A percentile compares a stretch with the other conserved stretches of the same genome.
phyloP scores from a whole-genome alignment of 192 early-diverging fungal genomes.

The Dissophora globulifera region DNA sequence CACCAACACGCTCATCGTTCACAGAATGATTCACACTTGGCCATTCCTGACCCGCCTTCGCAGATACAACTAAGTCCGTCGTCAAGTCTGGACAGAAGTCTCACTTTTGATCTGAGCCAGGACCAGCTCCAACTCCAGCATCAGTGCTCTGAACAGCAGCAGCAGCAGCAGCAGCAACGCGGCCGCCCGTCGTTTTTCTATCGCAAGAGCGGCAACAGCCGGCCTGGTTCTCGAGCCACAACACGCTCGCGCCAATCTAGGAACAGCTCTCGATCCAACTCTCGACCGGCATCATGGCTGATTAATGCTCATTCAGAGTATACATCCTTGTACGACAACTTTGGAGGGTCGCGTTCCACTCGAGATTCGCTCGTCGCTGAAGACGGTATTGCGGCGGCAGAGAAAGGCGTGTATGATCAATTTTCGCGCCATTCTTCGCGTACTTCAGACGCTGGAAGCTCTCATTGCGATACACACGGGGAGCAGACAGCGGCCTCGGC shows the following conservation, averaged over 20 bases:
- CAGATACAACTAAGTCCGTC: slow-evolving; percentile 8
- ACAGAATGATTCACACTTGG: slow-evolving; percentile 11
- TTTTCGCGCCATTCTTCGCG: slow-evolving; percentile 9
- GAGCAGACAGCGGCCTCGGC: slow-evolving; percentile 1
- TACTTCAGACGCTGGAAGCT: neutral
- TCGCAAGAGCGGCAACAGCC: neutral
- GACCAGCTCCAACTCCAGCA: too few relatives aligned
- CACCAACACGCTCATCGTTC: neutral
- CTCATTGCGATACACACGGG: neutral
- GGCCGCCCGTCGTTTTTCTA: slow-evolving; percentile 5
- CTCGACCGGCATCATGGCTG: slow-evolving; percentile 43
- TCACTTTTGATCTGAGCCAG: slow-evolving; percentile 8
- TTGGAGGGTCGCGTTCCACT: slow-evolving; percentile 28
- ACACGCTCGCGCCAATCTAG: slow-evolving; percentile 14
- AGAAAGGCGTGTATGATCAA: slow-evolving; percentile 12
- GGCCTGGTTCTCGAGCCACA: slow-evolving; percentile 17
- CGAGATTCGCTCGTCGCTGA: slow-evolving; percentile 18
- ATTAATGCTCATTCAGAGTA: slow-evolving; percentile 39
- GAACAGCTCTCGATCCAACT: slow-evolving; percentile 16
- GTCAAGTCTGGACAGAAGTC: slow-evolving; percentile 10
- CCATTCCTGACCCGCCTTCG: slow-evolving; percentile 5
- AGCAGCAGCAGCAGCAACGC: slow-evolving; percentile 6
- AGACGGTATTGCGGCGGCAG: slow-evolving; percentile 5
- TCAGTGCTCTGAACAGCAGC: too few relatives aligned
- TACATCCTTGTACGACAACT: slow-evolving; percentile 36